Evolutionary conservation across 2,329 filamentous ascomycete species (phyloP), one percentile per base, ranked within the genome.

Genomic region (Pseudopyricularia cyperi): DNA sequence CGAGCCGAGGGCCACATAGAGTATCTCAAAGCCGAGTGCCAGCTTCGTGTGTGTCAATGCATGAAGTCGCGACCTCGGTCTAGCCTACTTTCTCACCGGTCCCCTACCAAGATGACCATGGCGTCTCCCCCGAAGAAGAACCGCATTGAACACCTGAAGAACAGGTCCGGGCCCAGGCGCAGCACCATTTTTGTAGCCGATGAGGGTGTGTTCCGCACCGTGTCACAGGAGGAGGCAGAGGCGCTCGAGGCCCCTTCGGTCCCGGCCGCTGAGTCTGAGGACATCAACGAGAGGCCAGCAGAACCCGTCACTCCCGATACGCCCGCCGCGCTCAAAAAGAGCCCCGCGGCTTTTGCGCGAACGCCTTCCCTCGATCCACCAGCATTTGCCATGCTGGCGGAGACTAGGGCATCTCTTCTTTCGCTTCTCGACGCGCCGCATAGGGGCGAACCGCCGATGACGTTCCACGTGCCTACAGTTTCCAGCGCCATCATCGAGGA

Each of bases 21-120:
- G 32, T 90, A 88, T 65, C 71, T 90, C 62, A 79, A 87, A 61
- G 76, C 85, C 52, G 86, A 91, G 63, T 89, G 84, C 63, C 74
- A 80, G 49, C 75, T 89, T 57, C 74, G 76, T 47, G 80, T 77
- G 65, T 88, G 85, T 68, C 70, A 76, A 1, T 84, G 82, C 61
- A 75, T 70, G 54, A 75, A 70, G 57, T 60, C 64, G 37, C 63
- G 64, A 15, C 61, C 62, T 11, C 59, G 64, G 11, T 57, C 61
- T 44, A 67, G 63, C 59, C 55, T 61, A 30, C 46, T 56, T 22
- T 58, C 67, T n/a, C 69, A 62, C 55, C 68, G 65, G 67, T 55
- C 55, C 32, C 56, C 60, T 60, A 55, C 65, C 56, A 60, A 62
- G 48, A 59, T 65, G 5, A 46, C 53, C n/a, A 44, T 58, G 50